Evolutionary conservation across 148 eudicot genomes (phyloP).

Genomic region (Linanthus parryae): DNA sequence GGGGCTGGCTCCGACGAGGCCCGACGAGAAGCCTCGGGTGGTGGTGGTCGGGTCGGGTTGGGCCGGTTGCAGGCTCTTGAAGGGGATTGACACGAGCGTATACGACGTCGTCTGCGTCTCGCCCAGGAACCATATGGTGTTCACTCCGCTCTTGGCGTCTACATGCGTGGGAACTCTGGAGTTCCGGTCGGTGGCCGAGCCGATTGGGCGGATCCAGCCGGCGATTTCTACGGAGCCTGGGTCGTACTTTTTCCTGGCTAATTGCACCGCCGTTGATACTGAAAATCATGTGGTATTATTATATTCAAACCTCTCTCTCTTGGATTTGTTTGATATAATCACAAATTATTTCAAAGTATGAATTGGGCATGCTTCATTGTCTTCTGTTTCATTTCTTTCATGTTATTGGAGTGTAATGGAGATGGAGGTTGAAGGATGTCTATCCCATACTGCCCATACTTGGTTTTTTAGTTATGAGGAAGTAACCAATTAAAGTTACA

Average conservation of each 20-base stretch:
- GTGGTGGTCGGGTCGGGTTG: slow-evolving; percentile 91
- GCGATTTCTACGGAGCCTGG: slow-evolving; percentile 84
- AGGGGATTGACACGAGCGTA: slow-evolving; percentile 58
- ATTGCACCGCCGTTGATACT: slow-evolving; percentile 56
- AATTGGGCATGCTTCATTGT: too few species aligned
- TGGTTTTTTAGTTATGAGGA: too few species aligned
- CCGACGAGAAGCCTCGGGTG: slow-evolving; percentile 80
- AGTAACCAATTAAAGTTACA: too few species aligned
- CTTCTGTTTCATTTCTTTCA: too few species aligned
- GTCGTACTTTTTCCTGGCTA: slow-evolving; percentile 72
- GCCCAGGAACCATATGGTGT: slow-evolving; percentile 96
- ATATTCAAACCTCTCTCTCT: too few species aligned
- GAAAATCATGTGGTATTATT: slow-evolving; percentile 50
- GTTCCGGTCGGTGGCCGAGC: slow-evolving; percentile 95
- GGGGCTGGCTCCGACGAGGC: slow-evolving; percentile 63
- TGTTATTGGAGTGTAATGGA: too few species aligned
- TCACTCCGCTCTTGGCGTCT: slow-evolving; percentile 86
- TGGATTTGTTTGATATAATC: too few species aligned
- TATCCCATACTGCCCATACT: too few species aligned
- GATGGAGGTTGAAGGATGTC: too few species aligned
- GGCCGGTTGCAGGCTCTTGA: slow-evolving; percentile 93
- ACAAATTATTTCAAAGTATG: too few species aligned
- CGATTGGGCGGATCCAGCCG: slow-evolving; percentile 81
- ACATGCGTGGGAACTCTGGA: slow-evolving; percentile 96
- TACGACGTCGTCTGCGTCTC: slow-evolving; percentile 90